These are phyloP conservation scores for Solanum clarkiae DNA, from an alignment of 257 asterid species.

Conservation along the genomic window DNA sequence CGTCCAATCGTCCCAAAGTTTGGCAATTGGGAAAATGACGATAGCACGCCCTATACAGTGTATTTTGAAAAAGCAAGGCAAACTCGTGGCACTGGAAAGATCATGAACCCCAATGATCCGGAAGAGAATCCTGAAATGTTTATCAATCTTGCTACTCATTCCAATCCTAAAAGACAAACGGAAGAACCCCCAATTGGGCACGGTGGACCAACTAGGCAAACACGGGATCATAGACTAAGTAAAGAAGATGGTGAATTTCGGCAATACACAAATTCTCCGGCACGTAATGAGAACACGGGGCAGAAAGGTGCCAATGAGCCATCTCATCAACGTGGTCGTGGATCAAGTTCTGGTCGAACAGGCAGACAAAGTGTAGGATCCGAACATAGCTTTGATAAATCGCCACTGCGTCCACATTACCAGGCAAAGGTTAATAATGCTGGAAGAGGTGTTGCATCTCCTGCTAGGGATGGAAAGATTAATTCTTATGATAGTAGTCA, in stretches of 20 bases:
- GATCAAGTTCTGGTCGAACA: constrained; percentile 25
- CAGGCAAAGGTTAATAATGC: constrained; percentile 20
- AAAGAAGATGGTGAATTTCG: constrained; percentile 29
- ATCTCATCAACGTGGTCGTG: constrained; percentile 9
- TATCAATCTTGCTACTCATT: constrained; percentile 11
- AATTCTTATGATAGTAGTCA: constrained; percentile 36
- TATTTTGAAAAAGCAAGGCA: constrained; percentile 69
- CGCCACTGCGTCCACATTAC: constrained; percentile 58
- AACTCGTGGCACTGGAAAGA: constrained; percentile 45
- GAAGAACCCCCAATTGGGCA: constrained; percentile 28
- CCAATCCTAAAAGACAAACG: constrained; percentile 8
- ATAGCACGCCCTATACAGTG: constrained; percentile 54
- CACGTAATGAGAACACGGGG: constrained; percentile 17
- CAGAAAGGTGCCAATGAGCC: constrained; percentile 24
- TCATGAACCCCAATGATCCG: constrained; percentile 76
- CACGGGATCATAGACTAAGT: constrained; percentile 16
- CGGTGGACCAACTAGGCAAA: constrained; percentile 23
- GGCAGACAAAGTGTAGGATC: constrained; percentile 43
- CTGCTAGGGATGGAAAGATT: constrained; percentile 44
- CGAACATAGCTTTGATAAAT: constrained; percentile 51
- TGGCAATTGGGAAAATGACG: constrained; percentile 72
- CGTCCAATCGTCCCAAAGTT: constrained; percentile 58
- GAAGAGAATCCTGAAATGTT: constrained; percentile 52
- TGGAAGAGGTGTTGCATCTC: constrained; percentile 43
- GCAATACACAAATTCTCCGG: constrained; percentile 32